Base-by-base conservation (phyloP, 805 yeast genomes). In the Nakazawaea anatomiae region DNA sequence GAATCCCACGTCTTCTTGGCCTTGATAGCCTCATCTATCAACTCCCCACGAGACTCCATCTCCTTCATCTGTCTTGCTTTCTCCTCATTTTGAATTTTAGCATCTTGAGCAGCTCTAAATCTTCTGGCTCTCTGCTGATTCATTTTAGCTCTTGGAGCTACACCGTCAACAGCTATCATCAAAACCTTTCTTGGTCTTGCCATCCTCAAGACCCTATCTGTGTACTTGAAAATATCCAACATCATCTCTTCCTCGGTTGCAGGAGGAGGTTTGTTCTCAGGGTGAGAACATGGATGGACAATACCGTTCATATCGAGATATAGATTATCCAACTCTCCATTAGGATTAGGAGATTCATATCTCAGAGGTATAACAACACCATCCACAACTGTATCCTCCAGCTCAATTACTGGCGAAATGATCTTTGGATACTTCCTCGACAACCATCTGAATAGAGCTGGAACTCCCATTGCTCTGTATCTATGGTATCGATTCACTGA, bases 241-340 rank as follows among this genome's bases (percentile, higher is more conserved):
- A 94, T 83, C 99, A 94, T 94, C 62, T 94, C 97, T 54, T 90
- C 96, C 62, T 94, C 99, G 0, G 92, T 90, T 58, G 84, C 95
- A 10, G 99, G 99, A 0, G 99, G 85, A 0, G 97, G 96, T 58
- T 85, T 85, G 58, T 92, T 87, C 62, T 92, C 99, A 0, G 99
- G 99, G 67, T 94, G 99, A 2, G 97, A 86, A 74, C 98, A 94
- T 1, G 99, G 99, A 72, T 94, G 99, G 4, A 94, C 99, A 62
- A 94, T 94, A 73, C 98, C 99, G 65, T 94, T 94, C 99, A 94
- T 94, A 70, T 94, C 99, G 55, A 94, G 73, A 64, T 94, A 94
- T 47, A 94, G 68, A 64, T 94, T 94, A 65, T 94, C 98, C 45
- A 90, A 71, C 69, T 94, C 99, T 30, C 98, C 99, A 68, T 94